phyloP scores from a whole-genome alignment of 1,139 yeast species.

The Scheffersomyces insectosa region DNA sequence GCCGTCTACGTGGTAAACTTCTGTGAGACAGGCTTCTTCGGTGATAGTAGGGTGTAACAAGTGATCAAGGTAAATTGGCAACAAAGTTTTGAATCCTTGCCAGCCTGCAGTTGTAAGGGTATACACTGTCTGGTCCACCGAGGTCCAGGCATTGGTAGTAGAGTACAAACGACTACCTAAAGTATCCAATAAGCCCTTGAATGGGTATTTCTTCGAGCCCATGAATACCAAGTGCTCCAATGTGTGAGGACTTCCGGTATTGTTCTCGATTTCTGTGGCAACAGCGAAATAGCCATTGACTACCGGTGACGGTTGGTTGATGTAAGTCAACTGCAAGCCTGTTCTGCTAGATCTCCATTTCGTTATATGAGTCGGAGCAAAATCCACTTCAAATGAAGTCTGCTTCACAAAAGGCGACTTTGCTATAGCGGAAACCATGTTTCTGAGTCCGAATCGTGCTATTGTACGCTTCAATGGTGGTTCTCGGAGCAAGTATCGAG shows the following conservation, averaged over 20 bases:
- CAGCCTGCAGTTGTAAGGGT: conserved; percentile 93
- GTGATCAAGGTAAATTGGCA: conserved; percentile 92
- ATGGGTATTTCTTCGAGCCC: conserved; percentile 91
- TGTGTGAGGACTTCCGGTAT: conserved; percentile 95
- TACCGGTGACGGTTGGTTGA: conserved; percentile 82
- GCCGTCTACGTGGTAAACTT: conserved; percentile 93
- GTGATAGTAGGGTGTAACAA: conserved; percentile 81
- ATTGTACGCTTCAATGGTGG: not conserved
- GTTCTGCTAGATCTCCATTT: conserved; percentile 78
- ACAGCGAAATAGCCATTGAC: conserved; percentile 94
- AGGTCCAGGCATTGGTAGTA: conserved; percentile 96
- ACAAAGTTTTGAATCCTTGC: conserved; percentile 83
- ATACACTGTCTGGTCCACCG: conserved; percentile 93
- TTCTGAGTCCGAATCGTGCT: no score
- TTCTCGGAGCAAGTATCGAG: conserved; percentile 1
- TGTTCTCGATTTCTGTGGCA: conserved; percentile 85
- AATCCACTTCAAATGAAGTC: conserved; percentile 56
- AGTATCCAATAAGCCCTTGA: conserved; percentile 85
- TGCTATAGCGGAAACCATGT: not conserved
- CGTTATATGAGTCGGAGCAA: conserved; percentile 62
- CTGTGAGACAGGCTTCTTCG: conserved; percentile 89
- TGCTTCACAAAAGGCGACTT: conserved; percentile 39
- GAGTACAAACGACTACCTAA: conserved; percentile 85
- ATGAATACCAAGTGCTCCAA: conserved; percentile 90
- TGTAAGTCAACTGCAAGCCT: conserved; percentile 76